phyloP scores from a whole-genome alignment of 2,329 filamentous ascomycete species.

The Aspergillus phoenicis region DNA sequence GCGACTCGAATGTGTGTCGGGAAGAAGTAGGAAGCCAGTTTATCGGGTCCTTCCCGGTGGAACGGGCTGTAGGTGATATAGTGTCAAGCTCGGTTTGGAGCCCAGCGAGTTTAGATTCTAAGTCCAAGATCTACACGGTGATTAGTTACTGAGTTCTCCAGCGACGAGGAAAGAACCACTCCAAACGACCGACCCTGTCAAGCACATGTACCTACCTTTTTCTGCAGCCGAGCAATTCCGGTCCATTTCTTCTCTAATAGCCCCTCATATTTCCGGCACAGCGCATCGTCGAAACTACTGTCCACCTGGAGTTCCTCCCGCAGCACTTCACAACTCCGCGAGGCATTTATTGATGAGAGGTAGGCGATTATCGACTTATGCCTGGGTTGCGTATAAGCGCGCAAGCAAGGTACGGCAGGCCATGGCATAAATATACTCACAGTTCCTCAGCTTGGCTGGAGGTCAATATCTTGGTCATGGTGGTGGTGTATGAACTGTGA shows the following conservation, averaged over 20 bases:
- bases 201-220: constrained; percentile 66
- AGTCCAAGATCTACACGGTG: constrained; percentile 76
- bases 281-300: constrained; percentile 33
- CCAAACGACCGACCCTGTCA: background rate
- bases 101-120: constrained; percentile 72
- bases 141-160: constrained; percentile 1
- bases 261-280: constrained; percentile 89
- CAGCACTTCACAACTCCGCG: background rate
- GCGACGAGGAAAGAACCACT: background rate
- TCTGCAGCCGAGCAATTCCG: constrained; percentile 88
- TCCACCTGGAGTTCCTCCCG: background rate
- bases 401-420: background rate
- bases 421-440: background rate
- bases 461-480: constrained; percentile 4
- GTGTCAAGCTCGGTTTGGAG: constrained; percentile 45
- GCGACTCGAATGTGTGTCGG: constrained; percentile 76
- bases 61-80: constrained; percentile 12
- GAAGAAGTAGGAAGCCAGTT: constrained; percentile 37
- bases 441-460: constrained; percentile 2
- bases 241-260: constrained; percentile 99
- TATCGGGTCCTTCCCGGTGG: constrained; percentile 17
- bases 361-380: constrained; percentile 2
- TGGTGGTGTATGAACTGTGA: background rate
- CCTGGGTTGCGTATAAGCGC: background rate
- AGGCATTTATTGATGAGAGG: background rate